Conservation (phyloP, 2,329 filamentous ascomycete genomes). For the Ophiostoma quercus region DNA sequence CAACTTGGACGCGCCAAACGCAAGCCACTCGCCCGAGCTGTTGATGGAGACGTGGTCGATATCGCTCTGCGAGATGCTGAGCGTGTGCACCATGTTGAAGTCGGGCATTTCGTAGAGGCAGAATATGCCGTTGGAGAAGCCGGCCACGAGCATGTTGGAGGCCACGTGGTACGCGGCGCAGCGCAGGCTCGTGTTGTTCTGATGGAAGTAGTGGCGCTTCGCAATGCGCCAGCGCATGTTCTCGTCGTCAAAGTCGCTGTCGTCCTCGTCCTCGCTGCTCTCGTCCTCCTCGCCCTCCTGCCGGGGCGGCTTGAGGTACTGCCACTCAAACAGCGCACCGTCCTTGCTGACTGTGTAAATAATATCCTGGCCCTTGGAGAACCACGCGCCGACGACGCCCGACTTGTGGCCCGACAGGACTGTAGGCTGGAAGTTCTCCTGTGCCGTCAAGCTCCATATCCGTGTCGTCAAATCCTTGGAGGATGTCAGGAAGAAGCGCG, state of each 20-base stretch:
- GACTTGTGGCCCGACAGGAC: slow-evolving; percentile 88
- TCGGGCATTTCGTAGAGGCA: slow-evolving; percentile 92
- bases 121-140: slow-evolving; percentile 92
- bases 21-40: slow-evolving; percentile 90
- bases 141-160: slow-evolving; percentile 88
- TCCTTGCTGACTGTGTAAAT: slow-evolving; percentile 97
- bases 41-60: slow-evolving; percentile 95
- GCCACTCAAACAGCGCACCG: slow-evolving; percentile 93
- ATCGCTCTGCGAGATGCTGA: slow-evolving; percentile 91
- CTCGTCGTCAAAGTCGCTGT: slow-evolving; percentile 54
- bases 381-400: slow-evolving; percentile 90
- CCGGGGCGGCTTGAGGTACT: slow-evolving; percentile 58
- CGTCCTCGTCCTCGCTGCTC: slow-evolving; percentile 48
- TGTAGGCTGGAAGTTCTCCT: slow-evolving; percentile 84
- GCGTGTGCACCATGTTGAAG: slow-evolving; percentile 89
- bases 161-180: slow-evolving; percentile 86
- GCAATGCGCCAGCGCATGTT: slow-evolving; percentile 85
- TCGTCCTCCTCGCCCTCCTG: slow-evolving; percentile 41
- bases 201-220: slow-evolving; percentile 90
- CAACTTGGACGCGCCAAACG: slow-evolving; percentile 90
- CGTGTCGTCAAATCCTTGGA: slow-evolving; percentile 88
- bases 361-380: slow-evolving; percentile 86
- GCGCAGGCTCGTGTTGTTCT: slow-evolving; percentile 77
- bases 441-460: slow-evolving; percentile 88
- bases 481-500: slow-evolving; percentile 86